Base-by-base conservation (phyloP, 805 yeast genomes). In the Yamadazyma tumulicola region DNA sequence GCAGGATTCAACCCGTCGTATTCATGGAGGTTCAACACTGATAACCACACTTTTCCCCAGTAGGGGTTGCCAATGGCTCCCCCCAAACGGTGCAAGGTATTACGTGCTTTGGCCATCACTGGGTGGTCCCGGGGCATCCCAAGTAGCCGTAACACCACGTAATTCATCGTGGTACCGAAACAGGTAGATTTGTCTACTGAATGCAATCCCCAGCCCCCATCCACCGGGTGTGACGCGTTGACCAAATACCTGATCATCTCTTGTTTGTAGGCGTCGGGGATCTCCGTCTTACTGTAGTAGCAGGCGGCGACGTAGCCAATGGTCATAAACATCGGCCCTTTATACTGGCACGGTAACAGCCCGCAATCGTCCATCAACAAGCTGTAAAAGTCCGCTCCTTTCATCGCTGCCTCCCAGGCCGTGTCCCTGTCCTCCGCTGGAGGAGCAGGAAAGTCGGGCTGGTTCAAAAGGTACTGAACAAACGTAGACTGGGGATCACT, bases 191-290 rank as follows among this genome's bases (percentile, higher is more conserved):
- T 93, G 55, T 93, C 99, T 33, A 77, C 79, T 4, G 88, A 77
- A 55, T 93, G 97, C 24, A 93, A 67, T 0, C 99, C 99, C 99
- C 99, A 93, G 2, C 98, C 99, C n/a, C 99, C 99, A 58, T 93
- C 98, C 1, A 89, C 96, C 0, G 97, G 97, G 55, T 93, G 96
- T 0, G 97, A 81, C 0, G 86, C 75, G 55, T 93, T 93, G n/a
- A 87, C 85, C 12, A 93, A 61, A 53, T 89, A 93, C 39, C 98
- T 70, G 18, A 84, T 77, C 52, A 93, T 60, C 58, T 93, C 99
- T 10, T 62, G 60, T 43, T 67, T 67, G 48, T 72, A 75, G 24
- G 75, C 80, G 19, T 77, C 79, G 0, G 89, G 81, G 23, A 93
- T 83, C 8, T 74, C 75, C 0, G 77, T 70, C 23, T 76, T 74